Conservation (phyloP, 2,329 filamentous ascomycete species). For the Graphilbum ipis-grandicollis region DNA sequence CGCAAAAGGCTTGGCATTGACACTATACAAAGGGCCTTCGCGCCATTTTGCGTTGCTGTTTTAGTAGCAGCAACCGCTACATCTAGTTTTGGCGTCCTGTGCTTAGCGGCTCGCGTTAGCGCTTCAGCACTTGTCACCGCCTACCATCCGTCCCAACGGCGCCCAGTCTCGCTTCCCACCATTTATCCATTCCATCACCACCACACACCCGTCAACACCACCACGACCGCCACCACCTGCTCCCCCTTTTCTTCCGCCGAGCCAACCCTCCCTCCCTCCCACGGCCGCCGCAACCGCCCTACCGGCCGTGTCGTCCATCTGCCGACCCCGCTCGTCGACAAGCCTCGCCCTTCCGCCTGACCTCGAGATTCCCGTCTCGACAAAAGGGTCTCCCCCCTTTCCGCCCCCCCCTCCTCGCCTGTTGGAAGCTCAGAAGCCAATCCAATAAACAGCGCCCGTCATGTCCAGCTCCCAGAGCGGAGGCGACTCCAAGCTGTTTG, state of each 20-base stretch:
- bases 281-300: neutral
- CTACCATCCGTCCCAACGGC: no score
- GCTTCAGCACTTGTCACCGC: no score
- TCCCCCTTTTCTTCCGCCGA: neutral
- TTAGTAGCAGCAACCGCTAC: no score
- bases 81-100: no score
- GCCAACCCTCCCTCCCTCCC: neutral
- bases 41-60: no score
- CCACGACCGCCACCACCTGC: neutral
- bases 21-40: no score
- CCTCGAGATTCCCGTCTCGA: neutral
- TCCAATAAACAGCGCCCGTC: no score
- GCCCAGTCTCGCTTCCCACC: no score
- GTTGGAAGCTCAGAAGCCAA: no score
- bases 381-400: neutral
- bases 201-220: neutral
- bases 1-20: no score
- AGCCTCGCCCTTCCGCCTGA: no score
- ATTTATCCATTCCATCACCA: neutral
- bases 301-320: neutral
- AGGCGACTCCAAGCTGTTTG: constrained; percentile 98
- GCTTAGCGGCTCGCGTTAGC: neutral
- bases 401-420: neutral
- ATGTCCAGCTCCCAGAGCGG: constrained; percentile 46
- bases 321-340: neutral